Percentiles rank a stretch among this genome's conserved stretches.
Conservation (phyloP, 2,329 filamentous ascomycete genomes). For the Aureobasidium pullulans region DNA sequence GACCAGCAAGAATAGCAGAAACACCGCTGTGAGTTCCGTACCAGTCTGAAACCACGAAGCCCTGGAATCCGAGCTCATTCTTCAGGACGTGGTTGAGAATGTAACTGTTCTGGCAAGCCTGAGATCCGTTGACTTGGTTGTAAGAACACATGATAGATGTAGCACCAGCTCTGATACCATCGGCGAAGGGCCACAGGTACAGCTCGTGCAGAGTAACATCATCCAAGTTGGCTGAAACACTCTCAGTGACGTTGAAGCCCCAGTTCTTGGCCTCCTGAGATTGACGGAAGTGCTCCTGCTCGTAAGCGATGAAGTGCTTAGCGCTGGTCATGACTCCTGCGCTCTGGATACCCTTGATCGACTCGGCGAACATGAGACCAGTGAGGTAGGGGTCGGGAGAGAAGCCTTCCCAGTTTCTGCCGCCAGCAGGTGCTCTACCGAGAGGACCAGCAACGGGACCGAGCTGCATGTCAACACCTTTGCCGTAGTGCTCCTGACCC, state of each 20-base stretch:
- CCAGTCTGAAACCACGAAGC: constrained; percentile 63
- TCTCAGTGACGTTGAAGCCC: constrained; percentile 41
- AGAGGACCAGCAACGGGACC: constrained; percentile 39
- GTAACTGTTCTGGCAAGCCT: constrained; percentile 52
- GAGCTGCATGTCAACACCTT: constrained; percentile 36
- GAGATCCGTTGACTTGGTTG: constrained; percentile 72
- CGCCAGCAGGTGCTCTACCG: constrained; percentile 34
- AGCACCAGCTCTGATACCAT: constrained; percentile 51
- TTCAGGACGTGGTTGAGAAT: constrained; percentile 61
- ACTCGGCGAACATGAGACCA: constrained; percentile 33
- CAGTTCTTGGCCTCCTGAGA: constrained; percentile 25
- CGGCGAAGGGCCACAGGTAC: constrained; percentile 60
- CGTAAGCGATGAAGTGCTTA: constrained; percentile 54
- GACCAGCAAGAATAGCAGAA: constrained; percentile 50
- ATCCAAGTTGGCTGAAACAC: constrained; percentile 55
- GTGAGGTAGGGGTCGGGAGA: constrained; percentile 37
- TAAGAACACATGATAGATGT: constrained; percentile 54
- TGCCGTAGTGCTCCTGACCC: constrained; percentile 27
- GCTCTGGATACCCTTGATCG: constrained; percentile 34
- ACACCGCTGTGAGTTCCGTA: constrained; percentile 55
- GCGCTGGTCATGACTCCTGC: constrained; percentile 34
- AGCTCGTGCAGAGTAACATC: constrained; percentile 45
- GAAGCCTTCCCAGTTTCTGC: constrained; percentile 38
- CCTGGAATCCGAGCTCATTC: constrained; percentile 63
- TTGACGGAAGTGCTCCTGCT: constrained; percentile 47